Evolutionary conservation across 2,329 filamentous ascomycete species (phyloP).

Genomic region (Ceratocystis huliohia): DNA sequence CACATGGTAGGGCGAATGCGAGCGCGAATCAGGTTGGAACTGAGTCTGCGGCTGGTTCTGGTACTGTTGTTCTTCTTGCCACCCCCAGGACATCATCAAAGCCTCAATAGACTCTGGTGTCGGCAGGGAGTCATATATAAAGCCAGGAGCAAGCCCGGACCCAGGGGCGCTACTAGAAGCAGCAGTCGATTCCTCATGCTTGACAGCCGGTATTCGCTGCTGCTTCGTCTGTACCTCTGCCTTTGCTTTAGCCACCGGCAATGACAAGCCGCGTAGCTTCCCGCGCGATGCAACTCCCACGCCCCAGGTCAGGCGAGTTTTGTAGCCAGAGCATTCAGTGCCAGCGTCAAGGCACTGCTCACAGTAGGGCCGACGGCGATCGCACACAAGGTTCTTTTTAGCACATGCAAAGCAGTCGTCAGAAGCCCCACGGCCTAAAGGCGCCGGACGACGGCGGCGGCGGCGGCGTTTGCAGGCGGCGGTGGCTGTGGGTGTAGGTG

Average conservation of each 20-base stretch:
- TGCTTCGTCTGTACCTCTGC: conserved; percentile 28
- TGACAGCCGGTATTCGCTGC: neutral
- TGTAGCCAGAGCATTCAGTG: conserved; percentile 90
- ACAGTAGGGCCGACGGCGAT: conserved; percentile 85
- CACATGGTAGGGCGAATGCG: conserved; percentile 22
- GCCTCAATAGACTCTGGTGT: neutral
- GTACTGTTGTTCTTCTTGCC: neutral
- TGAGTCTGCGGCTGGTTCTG: conserved; percentile 27
- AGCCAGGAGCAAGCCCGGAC: neutral
- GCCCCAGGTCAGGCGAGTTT: conserved; percentile 92
- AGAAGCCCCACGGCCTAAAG: conserved; percentile 73
- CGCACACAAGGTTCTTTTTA: conserved; percentile 73
- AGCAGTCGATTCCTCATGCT: neutral
- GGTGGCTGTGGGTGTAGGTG: conserved; percentile 31
- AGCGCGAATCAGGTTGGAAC: conserved; percentile 22
- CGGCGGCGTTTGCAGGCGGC: conserved; percentile 42
- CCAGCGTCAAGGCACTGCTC: conserved; percentile 85
- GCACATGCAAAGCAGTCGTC: conserved; percentile 93
- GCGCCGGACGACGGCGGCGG: conserved; percentile 59
- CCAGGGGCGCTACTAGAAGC: neutral
- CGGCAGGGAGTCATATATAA: neutral
- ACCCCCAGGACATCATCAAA: neutral
- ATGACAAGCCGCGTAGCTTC: conserved; percentile 78
- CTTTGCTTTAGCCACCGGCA: conserved; percentile 52
- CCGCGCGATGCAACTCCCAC: conserved; percentile 90